These are phyloP conservation scores for Ophidiomyces ophidiicola DNA, from an alignment of 2,329 filamentous ascomycete species.

Conservation along the genomic window DNA sequence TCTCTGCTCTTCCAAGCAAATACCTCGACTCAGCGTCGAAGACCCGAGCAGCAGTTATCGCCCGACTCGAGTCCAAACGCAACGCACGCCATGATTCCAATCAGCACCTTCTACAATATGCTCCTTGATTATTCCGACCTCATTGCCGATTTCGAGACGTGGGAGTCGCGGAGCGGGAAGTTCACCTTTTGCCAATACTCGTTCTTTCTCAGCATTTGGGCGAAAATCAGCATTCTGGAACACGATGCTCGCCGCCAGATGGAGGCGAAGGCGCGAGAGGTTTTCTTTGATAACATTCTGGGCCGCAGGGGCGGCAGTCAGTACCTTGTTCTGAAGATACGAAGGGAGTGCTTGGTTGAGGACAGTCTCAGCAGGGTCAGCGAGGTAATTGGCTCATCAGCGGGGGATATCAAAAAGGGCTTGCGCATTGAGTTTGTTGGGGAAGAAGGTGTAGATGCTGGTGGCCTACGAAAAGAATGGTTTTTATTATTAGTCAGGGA, in stretches of 20 bases:
- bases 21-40: constrained; percentile 37
- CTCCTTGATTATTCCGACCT: constrained; percentile 78
- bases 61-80: constrained; percentile 21
- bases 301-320: constrained; percentile 61
- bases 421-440: constrained; percentile 73
- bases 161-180: constrained; percentile 61
- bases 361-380: constrained; percentile 77
- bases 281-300: constrained; percentile 82
- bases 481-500: constrained; percentile 78
- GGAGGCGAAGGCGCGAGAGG: constrained; percentile 75
- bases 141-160: constrained; percentile 72
- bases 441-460: constrained; percentile 84
- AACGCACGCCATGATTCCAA: constrained; percentile 52
- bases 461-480: constrained; percentile 87
- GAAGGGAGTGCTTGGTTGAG: constrained; percentile 75
- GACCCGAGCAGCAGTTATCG: too few species aligned
- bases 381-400: constrained; percentile 66
- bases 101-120: constrained; percentile 78
- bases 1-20: constrained; percentile 74
- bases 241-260: constrained; percentile 81
- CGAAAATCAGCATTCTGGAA: constrained; percentile 82
- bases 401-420: constrained; percentile 82
- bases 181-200: constrained; percentile 90
- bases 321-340: constrained; percentile 63
- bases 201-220: constrained; percentile 80